Base-by-base conservation (phyloP, 495 filamentous ascomycete genomes). In the Neurospora sp. region DNA sequence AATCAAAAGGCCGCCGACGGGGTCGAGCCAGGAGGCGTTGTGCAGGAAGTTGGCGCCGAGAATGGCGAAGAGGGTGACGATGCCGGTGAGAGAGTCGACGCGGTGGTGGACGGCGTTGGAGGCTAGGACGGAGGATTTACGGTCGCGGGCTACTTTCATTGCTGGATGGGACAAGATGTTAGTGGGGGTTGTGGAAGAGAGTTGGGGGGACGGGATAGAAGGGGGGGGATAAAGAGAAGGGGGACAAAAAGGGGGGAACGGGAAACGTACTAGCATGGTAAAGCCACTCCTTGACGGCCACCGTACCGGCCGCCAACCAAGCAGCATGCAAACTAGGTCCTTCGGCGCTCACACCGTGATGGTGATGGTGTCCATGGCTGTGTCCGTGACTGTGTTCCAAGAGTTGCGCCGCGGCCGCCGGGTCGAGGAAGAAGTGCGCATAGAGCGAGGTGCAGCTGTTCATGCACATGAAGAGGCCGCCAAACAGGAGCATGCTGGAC, bases 61-160 rank as follows among this genome's bases (percentile, higher is more conserved):
- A 78, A 99, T 97, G 20, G 92, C 94, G 70, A 90, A 82, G 16
- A 99, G 86, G 12, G 96, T 96, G 70, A 98, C 96, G 75, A 99
- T 92, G 70, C 94, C 93, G 0, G 96, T 98, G 31, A 98, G 87
- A 70, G 93, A 97, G 81, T 99, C 96, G 78, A 99, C 91, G 70
- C 96, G 93, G 85, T 99, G 96, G 82, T 99, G 96, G 75, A 97
- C 87, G 5, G 96, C 96, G 80, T 99, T 99, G 70, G 93, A 97
- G 27, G 95, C 94, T n/a, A 99, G 90, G 71, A 99, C 94, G 18
- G 94, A 95, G 4, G 94, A 97, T 80, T 97, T 97, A 78, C 94
- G 91, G 78, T 97, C 93, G 76, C 90, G 89, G n/a, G 96, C 95
- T 72, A 98, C 89, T 87, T 97, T 98, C 91, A 98, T 96, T 39